Evolutionary conservation across 1,284 basidiomycete species (phyloP), one percentile per base, ranked within the genome.

Genomic region (Boletus sp.): DNA sequence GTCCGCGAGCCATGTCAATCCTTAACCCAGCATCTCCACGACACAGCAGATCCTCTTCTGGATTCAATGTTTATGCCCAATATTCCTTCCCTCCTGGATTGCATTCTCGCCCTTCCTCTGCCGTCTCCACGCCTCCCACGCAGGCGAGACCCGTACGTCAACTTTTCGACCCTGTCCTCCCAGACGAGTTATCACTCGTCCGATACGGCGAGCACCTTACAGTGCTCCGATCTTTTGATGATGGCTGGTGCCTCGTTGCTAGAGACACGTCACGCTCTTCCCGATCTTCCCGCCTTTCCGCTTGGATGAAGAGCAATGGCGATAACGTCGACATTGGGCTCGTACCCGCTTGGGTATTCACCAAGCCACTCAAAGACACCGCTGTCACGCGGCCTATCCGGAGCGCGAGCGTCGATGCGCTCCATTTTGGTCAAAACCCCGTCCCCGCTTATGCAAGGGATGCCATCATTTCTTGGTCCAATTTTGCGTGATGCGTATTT

Each of bases 211-310:
- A 91, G 69, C 75, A 74, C 42, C 72, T 91, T 43, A 80, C 79
- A 1, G 72, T 88, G 27, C 76, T 89, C 12, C 81, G 83, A 61
- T 80, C 78, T 4, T 86, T 85, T 63, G 86, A 89, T 58, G 88
- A 91, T 58, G 89, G 87, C 2, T 91, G 88, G 88, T 89, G 86
- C 66, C 77, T 88, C 56, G 86, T 88, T 49, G 84, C 81, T n/a
- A 76, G 85, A 39, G 80, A 85, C 57, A 67, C 59, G 22, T 73
- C 35, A 53, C 80, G 51, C 76, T 80, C 72, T 77, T 76, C 63
- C 51, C 71, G 37, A 47, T 55, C 52, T 29, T 67, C 65, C 3
- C 54, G 52, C 13, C 24, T 61, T 42, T 62, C 58, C 18, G 4
- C 35, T 0, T 51, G 55, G 29, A 59, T 37, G 42, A 57, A 31